A percentile compares a stretch with the other conserved stretches of the same genome.
Evolutionary conservation across 2,329 filamentous ascomycete species (phyloP).

Genomic region (Fusarium compactum): DNA sequence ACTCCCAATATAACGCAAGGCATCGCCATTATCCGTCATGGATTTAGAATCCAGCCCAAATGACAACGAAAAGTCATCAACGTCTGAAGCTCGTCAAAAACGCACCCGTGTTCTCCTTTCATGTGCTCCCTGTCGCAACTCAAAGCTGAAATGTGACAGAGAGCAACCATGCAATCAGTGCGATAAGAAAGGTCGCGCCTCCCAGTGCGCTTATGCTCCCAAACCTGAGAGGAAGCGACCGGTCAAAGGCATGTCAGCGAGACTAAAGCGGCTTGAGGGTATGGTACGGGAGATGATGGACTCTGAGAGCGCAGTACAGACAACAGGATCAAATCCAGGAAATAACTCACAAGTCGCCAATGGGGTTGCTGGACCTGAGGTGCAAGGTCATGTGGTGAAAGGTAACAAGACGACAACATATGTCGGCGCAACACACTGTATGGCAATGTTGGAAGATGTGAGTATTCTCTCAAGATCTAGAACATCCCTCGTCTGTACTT

Average conservation of each 20-base stretch:
- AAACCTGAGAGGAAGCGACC: conserved; percentile 56
- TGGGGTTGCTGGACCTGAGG: conserved; percentile 40
- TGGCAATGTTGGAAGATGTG: conserved; percentile 71
- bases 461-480: conserved; percentile 41
- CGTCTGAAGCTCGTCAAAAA: conserved; percentile 51
- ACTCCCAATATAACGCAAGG: not conserved
- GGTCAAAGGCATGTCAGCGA: conserved; percentile 64
- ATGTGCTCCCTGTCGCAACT: conserved; percentile 64
- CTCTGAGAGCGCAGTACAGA: conserved; percentile 45
- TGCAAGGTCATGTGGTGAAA: conserved; percentile 58
- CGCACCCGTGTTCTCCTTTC: conserved; percentile 64
- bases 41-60: conserved; percentile 41
- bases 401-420: conserved; percentile 61
- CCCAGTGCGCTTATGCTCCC: conserved; percentile 63
- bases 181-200: conserved; percentile 60
- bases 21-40: conserved; percentile 3
- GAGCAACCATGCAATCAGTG: conserved; percentile 65
- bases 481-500: not conserved
- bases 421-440: conserved; percentile 70
- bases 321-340: not conserved
- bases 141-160: conserved; percentile 70
- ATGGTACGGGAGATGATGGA: conserved; percentile 70
- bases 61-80: conserved; percentile 36
- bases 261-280: conserved; percentile 67
- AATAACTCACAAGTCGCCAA: conserved; percentile 9